Base-by-base conservation (phyloP, 352 stramenopile species). In the Blastocystis sp. region DNA sequence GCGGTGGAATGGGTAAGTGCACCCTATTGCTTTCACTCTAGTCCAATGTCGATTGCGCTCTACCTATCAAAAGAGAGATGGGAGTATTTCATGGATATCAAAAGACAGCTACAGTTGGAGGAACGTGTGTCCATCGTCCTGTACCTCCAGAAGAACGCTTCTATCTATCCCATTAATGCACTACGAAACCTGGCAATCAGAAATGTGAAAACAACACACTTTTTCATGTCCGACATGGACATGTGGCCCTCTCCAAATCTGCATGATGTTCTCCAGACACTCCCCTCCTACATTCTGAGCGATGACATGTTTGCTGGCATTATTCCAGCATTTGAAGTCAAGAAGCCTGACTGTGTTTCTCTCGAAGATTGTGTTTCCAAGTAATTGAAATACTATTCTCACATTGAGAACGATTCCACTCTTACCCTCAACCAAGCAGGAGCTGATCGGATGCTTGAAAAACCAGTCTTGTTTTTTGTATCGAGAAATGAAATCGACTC, bases 221-320 rank as follows among this genome's bases (percentile, higher is more conserved):
- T 73, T 45, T 73, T 73, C 62, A 37, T 73, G 62, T 73, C 62
- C 11, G 62, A 73, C 62, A 73, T 73, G 62, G 62, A 73, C 62
- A 73, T 73, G 62, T 73, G 62, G 62, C 62, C 62, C 7, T 73
- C 62, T 45, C 47, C 47, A n/a, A 20, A 8, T 9, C 62, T 73
- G n/a, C 39, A 73, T 20, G 62, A 73, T 15, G 62, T 43, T 1
- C 62, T 73, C 9, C 29, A 73, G 62, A 20, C n/a, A n/a, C 62
- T 73, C 47, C 62, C 62, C 2, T 41, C n/a, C 23, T 73, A 47
- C n/a, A 45, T 73, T 41, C 62, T 73, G 7, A 15, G 39, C 23
- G 62, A 73, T 50, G 62, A 73, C n/a, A 47, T 47, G 23, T 73
- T 73, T 43, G 18, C 62, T 37, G 62, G 62, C 18, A 73, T 73